Conservation (phyloP, 345 rosid genomes). For the Corymbia maculata region DNA sequence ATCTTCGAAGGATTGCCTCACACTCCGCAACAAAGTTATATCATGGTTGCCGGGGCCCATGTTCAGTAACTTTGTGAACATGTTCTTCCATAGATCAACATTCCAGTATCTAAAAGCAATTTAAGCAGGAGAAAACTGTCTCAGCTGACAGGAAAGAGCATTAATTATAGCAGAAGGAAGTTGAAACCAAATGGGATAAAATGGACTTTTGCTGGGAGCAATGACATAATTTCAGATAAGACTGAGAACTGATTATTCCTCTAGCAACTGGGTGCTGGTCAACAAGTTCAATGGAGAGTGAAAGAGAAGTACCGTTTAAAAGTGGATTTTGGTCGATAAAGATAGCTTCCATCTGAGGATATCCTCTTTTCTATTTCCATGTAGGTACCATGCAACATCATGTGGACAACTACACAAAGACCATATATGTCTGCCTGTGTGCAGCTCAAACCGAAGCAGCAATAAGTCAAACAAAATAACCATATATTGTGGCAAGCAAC, state of each 20-base stretch:
- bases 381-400: conserved; percentile 79
- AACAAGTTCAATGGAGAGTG: not conserved
- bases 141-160: not conserved
- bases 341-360: conserved; percentile 29
- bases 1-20: conserved; percentile 57
- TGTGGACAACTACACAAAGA: conserved; percentile 69
- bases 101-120: conserved; percentile 68
- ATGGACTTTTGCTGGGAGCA: not conserved
- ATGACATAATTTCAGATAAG: not conserved
- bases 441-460: not conserved
- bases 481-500: not conserved
- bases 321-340: conserved; percentile 52
- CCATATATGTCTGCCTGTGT: conserved; percentile 82
- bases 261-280: not conserved
- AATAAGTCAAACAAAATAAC: not conserved
- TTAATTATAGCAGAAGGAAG: not conserved
- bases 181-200: not conserved
- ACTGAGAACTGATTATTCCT: not conserved
- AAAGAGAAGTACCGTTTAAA: conserved; percentile 46
- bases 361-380: conserved; percentile 57
- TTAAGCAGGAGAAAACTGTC: not conserved
- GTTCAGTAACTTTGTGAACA: conserved; percentile 68
- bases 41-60: conserved; percentile 20
- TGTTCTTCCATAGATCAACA: conserved; percentile 58
- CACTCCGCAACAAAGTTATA: conserved; percentile 28